Percentiles rank a stretch among this genome's conserved stretches.
phyloP scores from a whole-genome alignment of 2,329 filamentous ascomycete species.

The Ophiostoma pallidulum region DNA sequence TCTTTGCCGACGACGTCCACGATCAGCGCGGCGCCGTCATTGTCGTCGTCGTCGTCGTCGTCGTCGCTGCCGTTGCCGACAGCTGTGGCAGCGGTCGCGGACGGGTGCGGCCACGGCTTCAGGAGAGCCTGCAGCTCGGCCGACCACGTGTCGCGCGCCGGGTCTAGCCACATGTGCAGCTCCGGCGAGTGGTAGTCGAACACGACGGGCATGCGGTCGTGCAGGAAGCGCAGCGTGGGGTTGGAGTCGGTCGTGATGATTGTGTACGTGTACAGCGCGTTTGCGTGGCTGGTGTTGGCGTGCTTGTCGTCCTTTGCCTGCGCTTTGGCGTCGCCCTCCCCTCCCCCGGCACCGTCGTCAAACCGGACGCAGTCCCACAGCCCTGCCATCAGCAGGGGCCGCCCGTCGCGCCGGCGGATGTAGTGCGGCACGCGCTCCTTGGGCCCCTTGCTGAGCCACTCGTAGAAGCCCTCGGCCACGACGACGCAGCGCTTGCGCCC shows the following conservation, averaged over 20 bases:
- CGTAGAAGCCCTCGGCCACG: slow-evolving; percentile 86
- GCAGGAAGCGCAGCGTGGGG: slow-evolving; percentile 71
- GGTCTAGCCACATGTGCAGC: slow-evolving; percentile 71
- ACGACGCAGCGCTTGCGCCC: slow-evolving; percentile 79
- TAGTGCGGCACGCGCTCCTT: slow-evolving; percentile 82
- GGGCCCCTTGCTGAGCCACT: slow-evolving; percentile 74
- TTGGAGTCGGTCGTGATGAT: slow-evolving; percentile 89
- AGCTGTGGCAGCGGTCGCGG: no score
- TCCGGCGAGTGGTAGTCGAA: slow-evolving; percentile 64
- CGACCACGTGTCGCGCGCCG: slow-evolving; percentile 61
- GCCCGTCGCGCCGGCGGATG: slow-evolving; percentile 69
- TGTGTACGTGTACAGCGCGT: slow-evolving; percentile 80
- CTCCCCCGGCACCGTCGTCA: no score
- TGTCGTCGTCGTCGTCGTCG: no score
- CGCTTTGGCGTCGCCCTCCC: slow-evolving; percentile 22
- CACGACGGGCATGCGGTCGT: slow-evolving; percentile 94
- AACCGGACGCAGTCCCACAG: slow-evolving; percentile 71
- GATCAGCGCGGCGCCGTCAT: slow-evolving; percentile 45
- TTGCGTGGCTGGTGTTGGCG: no score
- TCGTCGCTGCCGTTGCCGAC: no score
- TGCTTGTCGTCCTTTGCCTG: no score
- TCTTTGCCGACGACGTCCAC: slow-evolving; percentile 79
- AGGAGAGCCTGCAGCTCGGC: slow-evolving; percentile 67
- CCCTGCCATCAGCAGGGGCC: slow-evolving; percentile 81
- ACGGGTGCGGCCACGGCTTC: slow-evolving; percentile 44